Percentiles rank a stretch among this genome's conserved stretches.
Evolutionary conservation across 78 protist species (phyloP).

Genomic region (Dictyostelium citrinum): DNA sequence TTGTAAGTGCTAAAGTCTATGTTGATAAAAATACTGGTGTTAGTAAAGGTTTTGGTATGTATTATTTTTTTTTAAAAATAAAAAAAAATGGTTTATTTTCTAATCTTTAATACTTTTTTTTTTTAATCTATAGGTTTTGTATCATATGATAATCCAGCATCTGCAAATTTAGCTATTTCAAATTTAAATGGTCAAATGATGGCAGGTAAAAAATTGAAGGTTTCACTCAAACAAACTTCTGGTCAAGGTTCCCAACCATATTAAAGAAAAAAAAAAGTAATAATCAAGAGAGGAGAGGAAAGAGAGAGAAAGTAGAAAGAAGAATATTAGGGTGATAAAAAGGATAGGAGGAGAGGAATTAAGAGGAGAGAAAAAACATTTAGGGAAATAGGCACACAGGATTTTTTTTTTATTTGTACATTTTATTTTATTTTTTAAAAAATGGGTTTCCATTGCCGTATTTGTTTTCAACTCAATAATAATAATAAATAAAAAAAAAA

Average conservation of each 20-base stretch:
- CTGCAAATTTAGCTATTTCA: slow-evolving; percentile 84
- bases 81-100: no score
- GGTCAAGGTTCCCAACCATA: slow-evolving; percentile 26
- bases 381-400: background rate
- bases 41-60: slow-evolving; percentile 89
- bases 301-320: background rate
- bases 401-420: background rate
- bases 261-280: background rate
- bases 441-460: background rate
- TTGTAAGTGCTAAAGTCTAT: slow-evolving; percentile 85
- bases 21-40: slow-evolving; percentile 82
- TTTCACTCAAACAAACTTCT: slow-evolving; percentile 74
- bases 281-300: background rate
- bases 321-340: no score
- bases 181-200: slow-evolving; percentile 83
- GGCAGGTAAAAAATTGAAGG: slow-evolving; percentile 87
- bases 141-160: slow-evolving; percentile 75
- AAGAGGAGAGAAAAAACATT: background rate
- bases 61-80: no score
- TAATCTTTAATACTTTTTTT: background rate
- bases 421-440: background rate
- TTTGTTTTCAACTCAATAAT: background rate
- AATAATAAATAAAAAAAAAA: no score
- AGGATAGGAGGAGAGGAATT: background rate
- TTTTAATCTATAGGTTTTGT: slow-evolving; percentile 74